Evolutionary conservation across 2,329 filamentous ascomycete species (phyloP).

Genomic region (Diplocarpon rosae): DNA sequence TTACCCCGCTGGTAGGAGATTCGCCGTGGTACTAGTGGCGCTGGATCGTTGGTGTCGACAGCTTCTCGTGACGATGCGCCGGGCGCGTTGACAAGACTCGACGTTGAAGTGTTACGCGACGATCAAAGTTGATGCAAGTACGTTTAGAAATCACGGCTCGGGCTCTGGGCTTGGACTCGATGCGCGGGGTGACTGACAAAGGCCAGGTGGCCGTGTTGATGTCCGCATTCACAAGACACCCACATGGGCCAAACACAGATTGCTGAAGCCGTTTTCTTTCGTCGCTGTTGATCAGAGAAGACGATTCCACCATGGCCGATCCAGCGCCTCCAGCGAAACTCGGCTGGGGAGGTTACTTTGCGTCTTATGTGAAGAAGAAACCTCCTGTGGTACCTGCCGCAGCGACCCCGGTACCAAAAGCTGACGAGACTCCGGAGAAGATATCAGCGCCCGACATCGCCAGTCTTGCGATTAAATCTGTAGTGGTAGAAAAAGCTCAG

Average conservation of each 20-base stretch:
- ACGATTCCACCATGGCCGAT: constrained; percentile 1
- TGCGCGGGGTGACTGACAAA: neutral
- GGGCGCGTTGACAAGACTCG: neutral
- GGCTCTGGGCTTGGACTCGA: neutral
- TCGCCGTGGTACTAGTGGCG: neutral
- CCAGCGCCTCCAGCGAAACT: neutral
- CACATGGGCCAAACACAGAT: neutral
- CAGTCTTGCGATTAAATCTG: neutral
- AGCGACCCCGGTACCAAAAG: neutral
- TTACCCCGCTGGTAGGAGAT: neutral
- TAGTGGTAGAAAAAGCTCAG: neutral
- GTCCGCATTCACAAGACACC: neutral
- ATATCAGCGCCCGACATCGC: neutral
- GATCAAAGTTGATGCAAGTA: neutral
- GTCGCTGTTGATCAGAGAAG: neutral
- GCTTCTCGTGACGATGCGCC: neutral
- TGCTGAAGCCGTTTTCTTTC: neutral
- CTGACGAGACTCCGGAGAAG: neutral
- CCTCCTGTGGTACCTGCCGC: neutral
- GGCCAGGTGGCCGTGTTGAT: neutral
- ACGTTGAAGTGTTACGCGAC: neutral
- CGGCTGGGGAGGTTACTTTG: constrained; percentile 4
- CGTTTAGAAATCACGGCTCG: neutral
- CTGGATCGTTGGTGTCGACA: neutral
- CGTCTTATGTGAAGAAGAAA: constrained; percentile 9